A percentile compares a stretch with the other conserved stretches of the same genome.
phyloP scores from a whole-genome alignment of 345 rosid genomes.

The Linum trigynum region DNA sequence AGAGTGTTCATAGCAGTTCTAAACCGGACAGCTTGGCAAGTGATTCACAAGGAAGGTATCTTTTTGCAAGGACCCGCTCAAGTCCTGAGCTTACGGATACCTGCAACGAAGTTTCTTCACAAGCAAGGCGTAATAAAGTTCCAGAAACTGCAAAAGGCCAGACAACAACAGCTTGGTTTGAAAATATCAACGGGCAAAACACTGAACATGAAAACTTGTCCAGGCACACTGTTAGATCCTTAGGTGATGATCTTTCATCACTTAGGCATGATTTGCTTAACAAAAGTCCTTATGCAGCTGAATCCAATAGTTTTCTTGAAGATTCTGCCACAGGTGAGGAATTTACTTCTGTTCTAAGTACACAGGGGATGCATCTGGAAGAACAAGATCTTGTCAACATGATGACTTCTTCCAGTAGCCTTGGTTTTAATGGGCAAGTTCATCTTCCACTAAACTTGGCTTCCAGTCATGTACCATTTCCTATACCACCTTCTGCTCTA shows the following conservation, averaged over 20 bases:
- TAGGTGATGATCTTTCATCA: constrained; percentile 29
- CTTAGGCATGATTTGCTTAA: constrained; percentile 33
- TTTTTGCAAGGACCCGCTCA: constrained; percentile 16
- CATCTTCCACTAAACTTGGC: constrained; percentile 54
- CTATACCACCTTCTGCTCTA: constrained; percentile 41
- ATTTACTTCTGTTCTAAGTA: constrained; percentile 27
- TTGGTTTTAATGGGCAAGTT: constrained; percentile 63
- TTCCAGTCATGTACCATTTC: constrained; percentile 50
- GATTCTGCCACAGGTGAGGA: constrained; percentile 45
- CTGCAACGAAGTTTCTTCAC: constrained; percentile 4
- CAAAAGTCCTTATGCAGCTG: constrained; percentile 35
- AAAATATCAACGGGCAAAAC: constrained; percentile 4
- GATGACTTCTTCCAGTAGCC: constrained; percentile 49
- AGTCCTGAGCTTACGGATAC: constrained; percentile 14
- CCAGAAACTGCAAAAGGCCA: constrained; percentile 4
- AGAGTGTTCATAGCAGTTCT: constrained; percentile 4
- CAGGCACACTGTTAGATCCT: constrained; percentile 8
- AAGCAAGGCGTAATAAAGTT: constrained; percentile 8
- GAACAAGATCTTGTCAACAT: constrained; percentile 70
- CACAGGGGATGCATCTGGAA: constrained; percentile 64
- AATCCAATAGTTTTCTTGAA: constrained; percentile 38
- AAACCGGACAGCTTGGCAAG: constrained; percentile 5
- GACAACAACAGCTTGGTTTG: constrained; percentile 1
- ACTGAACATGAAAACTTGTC: constrained; percentile 7
- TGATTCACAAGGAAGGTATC: constrained; percentile 10